Base-by-base conservation (phyloP, 2,329 filamentous ascomycete species). In the Zymoseptoria brevis region DNA sequence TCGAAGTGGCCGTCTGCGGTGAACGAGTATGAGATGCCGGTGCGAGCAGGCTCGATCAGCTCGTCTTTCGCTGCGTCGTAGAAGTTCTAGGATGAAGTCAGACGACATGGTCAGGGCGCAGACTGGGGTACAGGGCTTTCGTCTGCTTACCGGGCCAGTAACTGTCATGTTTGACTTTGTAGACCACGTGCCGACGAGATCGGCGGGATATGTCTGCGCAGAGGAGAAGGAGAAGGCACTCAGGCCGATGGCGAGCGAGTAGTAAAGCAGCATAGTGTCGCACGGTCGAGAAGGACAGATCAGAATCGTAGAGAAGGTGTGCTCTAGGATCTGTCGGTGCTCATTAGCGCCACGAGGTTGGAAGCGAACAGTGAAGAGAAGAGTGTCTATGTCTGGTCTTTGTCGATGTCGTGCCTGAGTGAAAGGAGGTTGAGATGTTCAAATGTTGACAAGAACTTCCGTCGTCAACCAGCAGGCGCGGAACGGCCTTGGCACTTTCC, bases 11-110 rank as follows among this genome's bases (percentile, higher is more conserved):
- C 87, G 69, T 88, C 83, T 49, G 74, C 76, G 3, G 84, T 86
- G 73, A 90, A 90, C 9, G 87, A 89, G 75, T 88, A 90, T 16
- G 87, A 88, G 64, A 88, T 87, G 22, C 87, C 87, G 0, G 87
- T 83, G 62, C 83, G 77, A 7, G 75, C 76, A 16, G 87, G 87
- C 72, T 90, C 87, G 64, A 83, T 82, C 61, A 90, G 78, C 62
- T 76, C 77, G 67, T 89, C 87, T 58, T 83, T 80, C 55, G 83
- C 75, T 3, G 85, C 83, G 73, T 89, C 82, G 68, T 88, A 89
- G 74, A 89, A 89, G 67, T 79, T 81, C 86, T 89, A 59, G 11
- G 24, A 24, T 5, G 16, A 21, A 21, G 52, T 57, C 16, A 45
- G 35, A 41, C 16, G 24, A 45, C 29, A 16, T 35, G 29, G 22